A percentile compares a stretch with the other conserved stretches of the same genome.
Conservation (phyloP, 768 basidiomycete genomes). For the Tephrocybe rancida region DNA sequence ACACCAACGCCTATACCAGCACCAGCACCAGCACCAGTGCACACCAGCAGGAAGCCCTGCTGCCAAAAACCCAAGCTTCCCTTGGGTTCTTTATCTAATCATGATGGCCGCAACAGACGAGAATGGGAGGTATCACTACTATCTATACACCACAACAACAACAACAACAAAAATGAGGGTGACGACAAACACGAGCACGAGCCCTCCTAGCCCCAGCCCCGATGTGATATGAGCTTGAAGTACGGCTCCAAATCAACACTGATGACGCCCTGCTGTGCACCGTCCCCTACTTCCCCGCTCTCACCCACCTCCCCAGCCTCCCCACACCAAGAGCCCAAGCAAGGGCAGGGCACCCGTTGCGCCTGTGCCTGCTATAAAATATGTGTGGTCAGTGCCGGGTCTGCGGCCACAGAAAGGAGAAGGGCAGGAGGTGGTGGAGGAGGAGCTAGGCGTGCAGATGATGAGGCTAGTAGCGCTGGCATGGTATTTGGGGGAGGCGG, state of each 20-base stretch:
- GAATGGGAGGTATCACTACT: neutral
- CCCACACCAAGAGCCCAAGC: too few species aligned
- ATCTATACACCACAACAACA: neutral
- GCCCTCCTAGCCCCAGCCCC: conserved; percentile 7
- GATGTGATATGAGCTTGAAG: too few species aligned
- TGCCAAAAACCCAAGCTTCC: conserved; percentile 21
- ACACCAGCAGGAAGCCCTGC: conserved; percentile 32
- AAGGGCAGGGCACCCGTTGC: too few species aligned
- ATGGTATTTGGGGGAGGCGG: too few species aligned
- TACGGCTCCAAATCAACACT: conserved; percentile 21
- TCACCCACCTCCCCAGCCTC: too few species aligned
- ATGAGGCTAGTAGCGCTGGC: too few species aligned
- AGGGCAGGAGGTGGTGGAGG: too few species aligned
- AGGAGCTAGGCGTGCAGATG: too few species aligned
- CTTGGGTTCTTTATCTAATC: neutral
- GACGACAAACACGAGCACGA: neutral
- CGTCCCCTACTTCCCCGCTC: neutral
- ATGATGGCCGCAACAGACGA: neutral
- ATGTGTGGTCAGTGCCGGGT: too few species aligned
- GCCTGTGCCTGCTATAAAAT: too few species aligned
- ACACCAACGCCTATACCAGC: neutral
- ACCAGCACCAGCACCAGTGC: neutral
- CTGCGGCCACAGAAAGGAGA: too few species aligned
- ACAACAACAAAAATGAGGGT: neutral
- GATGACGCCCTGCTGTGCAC: conserved; percentile 10